Evolutionary conservation across 192 early-diverging fungal genomes (phyloP).

Genomic region (Jimgerdemannia flammicorona): DNA sequence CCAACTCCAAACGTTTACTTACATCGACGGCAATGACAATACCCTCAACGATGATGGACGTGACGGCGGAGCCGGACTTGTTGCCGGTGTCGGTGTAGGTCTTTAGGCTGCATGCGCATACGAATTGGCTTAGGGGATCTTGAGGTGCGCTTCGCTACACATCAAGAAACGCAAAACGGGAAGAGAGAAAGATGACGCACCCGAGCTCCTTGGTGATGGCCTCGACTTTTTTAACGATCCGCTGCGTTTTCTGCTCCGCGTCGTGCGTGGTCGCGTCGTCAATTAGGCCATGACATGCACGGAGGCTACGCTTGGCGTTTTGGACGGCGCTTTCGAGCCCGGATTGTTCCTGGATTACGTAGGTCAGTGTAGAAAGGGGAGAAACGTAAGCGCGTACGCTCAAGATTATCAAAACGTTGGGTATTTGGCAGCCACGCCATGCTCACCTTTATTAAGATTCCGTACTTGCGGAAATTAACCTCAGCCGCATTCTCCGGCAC

Average conservation of each 20-base stretch:
- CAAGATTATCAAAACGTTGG: no score
- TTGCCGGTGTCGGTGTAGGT: not conserved
- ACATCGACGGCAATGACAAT: not conserved
- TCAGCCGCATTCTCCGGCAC: conserved; percentile 30
- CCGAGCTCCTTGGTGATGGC: not conserved
- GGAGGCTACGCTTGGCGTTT: not conserved
- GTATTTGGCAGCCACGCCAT: no score
- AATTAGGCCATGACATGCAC: not conserved
- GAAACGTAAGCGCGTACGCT: no score
- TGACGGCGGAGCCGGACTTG: not conserved
- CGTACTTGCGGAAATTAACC: conserved; percentile 30
- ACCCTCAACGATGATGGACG: not conserved
- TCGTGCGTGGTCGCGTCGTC: not conserved
- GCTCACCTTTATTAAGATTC: conserved; percentile 29
- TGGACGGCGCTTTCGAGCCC: not conserved
- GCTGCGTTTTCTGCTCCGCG: not conserved
- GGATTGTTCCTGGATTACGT: not conserved
- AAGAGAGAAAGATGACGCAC: not conserved
- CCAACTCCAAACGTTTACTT: not conserved
- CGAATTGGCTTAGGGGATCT: no score
- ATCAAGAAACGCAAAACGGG: no score
- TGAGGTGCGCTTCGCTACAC: no score
- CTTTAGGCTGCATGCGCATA: not conserved
- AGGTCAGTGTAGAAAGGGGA: no score
- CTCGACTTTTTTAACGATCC: not conserved